Evolutionary conservation across 73 alveolate species (phyloP), one percentile per base, ranked within the genome.

Genomic region (Diophrys appendiculata): DNA sequence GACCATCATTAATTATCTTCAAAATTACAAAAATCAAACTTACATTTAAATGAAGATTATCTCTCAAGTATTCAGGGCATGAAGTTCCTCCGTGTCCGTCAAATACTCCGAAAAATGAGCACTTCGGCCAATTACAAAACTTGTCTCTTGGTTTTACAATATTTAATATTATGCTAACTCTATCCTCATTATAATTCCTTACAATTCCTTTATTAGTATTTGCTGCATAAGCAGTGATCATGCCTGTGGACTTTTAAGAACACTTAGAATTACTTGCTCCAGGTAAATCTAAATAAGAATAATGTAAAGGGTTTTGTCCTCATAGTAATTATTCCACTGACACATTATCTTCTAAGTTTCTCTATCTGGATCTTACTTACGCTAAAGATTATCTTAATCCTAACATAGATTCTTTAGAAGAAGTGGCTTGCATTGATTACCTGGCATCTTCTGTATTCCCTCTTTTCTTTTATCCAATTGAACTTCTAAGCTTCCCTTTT

Each of bases 21-120:
- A 0, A 0, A n/a, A n/a, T n/a, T n/a, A n/a, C n/a, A 11, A 11
- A 60, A 3, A 60, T 3, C 71, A 11, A 23, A 13, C 31, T 60
- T 23, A 60, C 71, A 31, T 23, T 92, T 69, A 82, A 87, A 73
- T 94, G 96, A 60, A 96, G 72, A 77, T 96, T 92, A 77, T 96
- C 98, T 87, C 97, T 92, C 54, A 96, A 79, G 60, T 72, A 80
- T 27, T 80, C 89, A 1, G 89, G 83, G 60, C 89, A 80, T 31
- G 52, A 29, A 25, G 83, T 22, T 3, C 89, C 89, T 29, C 89
- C 89, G 33, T 80, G 89, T 0, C 89, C 89, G 34, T 80, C 89
- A 72, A 25, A 80, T 1, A 80, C 68, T 0, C 78, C 89, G 60
- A 72, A 80, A 65, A 54, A 80, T 11, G 83, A 71, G 78, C 89